These are phyloP conservation scores for Pythium phragmitis DNA, from an alignment of 352 stramenopile species.

Conservation along the genomic window DNA sequence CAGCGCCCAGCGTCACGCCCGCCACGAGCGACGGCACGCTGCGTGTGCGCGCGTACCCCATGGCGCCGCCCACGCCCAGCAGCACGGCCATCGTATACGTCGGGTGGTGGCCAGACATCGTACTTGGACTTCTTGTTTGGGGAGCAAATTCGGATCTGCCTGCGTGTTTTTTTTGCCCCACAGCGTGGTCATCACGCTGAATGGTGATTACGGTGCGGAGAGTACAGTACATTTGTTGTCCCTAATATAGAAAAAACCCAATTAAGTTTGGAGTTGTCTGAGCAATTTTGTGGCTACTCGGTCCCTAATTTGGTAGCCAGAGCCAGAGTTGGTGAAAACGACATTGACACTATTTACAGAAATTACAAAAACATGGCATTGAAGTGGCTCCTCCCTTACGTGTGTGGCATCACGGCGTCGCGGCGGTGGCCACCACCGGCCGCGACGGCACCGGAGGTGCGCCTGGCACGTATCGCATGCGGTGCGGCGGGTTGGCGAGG, in stretches of 20 bases:
- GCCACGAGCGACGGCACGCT: conserved; percentile 81
- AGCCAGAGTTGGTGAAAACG: too few relatives aligned
- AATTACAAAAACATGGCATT: conserved; percentile 2
- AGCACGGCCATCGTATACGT: conserved; percentile 84
- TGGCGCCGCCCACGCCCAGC: conserved; percentile 58
- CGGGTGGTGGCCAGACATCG: conserved; percentile 70
- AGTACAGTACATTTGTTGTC: too few relatives aligned
- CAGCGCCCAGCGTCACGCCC: conserved; percentile 73
- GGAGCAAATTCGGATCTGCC: neutral
- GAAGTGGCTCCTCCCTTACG: neutral
- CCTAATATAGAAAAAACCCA: too few relatives aligned
- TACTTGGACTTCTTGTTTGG: neutral
- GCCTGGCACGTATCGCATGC: conserved; percentile 57
- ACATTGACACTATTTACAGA: neutral
- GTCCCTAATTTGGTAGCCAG: too few relatives aligned
- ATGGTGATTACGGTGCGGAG: too few relatives aligned
- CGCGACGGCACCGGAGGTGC: conserved; percentile 33
- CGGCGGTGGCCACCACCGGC: neutral
- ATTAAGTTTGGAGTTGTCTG: too few relatives aligned
- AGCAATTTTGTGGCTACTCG: too few relatives aligned
- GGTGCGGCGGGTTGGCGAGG: conserved; percentile 51
- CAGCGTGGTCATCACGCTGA: too few relatives aligned
- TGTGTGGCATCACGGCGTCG: neutral
- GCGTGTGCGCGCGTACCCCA: conserved; percentile 82
- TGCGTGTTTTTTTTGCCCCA: neutral